Evolutionary conservation across 2,329 filamentous ascomycete genomes (phyloP).

Genomic region (Fusarium metavorans): DNA sequence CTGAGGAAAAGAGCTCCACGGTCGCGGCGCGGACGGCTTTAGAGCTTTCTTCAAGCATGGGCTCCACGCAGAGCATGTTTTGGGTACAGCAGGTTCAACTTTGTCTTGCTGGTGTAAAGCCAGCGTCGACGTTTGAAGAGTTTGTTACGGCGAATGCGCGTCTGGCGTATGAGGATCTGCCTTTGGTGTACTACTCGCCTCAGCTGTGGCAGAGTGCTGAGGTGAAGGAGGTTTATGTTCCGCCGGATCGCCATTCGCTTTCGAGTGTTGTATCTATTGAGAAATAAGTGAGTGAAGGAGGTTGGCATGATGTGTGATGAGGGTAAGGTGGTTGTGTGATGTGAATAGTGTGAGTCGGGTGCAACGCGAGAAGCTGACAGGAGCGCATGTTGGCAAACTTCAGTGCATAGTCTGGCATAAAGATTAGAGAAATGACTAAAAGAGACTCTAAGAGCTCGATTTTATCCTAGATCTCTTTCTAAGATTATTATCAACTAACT

Average conservation of each 20-base stretch:
- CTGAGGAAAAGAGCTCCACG: neutral
- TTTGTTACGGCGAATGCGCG: slow-evolving; percentile 35
- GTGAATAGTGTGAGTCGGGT: neutral
- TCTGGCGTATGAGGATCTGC: slow-evolving; percentile 45
- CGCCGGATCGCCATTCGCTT: slow-evolving; percentile 38
- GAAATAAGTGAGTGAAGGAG: neutral
- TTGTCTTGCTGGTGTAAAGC: slow-evolving; percentile 10
- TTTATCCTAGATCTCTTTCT: neutral
- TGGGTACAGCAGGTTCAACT: slow-evolving; percentile 45
- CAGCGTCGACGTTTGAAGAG: slow-evolving; percentile 23
- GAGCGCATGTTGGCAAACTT: neutral
- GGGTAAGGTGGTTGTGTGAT: neutral
- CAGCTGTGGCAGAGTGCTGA: slow-evolving; percentile 45
- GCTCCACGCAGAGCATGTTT: slow-evolving; percentile 43
- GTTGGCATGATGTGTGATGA: neutral
- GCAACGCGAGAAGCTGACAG: neutral
- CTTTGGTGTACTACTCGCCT: slow-evolving; percentile 44
- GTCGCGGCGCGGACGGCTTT: slow-evolving; percentile 24
- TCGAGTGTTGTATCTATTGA: slow-evolving; percentile 24
- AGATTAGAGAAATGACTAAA: neutral
- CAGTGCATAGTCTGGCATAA: neutral
- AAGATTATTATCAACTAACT: neutral
- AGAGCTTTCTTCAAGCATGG: slow-evolving; percentile 29
- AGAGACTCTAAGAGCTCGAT: neutral
- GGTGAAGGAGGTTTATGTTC: slow-evolving; percentile 36